Evolutionary conservation across 306 rosid species (phyloP).

Genomic region (Coriaria nepalensis): DNA sequence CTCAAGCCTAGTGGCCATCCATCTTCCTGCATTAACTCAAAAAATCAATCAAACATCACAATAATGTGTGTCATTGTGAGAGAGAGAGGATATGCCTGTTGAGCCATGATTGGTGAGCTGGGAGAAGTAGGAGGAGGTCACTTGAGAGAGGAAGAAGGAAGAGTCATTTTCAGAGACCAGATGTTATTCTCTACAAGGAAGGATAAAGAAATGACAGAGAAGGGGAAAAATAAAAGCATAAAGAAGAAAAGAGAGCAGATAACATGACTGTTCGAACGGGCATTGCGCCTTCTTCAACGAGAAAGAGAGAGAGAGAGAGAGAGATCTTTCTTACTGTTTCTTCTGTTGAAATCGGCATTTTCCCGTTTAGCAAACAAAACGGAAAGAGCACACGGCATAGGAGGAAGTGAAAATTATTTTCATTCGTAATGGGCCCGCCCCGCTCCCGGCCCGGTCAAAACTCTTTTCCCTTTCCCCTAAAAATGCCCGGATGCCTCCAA

Average conservation of each 20-base stretch:
- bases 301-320: constrained; percentile 13
- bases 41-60: background rate
- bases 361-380: background rate
- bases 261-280: background rate
- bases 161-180: constrained; percentile 18
- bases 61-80: background rate
- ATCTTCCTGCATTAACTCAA: constrained; percentile 36
- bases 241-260: background rate
- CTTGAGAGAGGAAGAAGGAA: constrained; percentile 18
- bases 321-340: constrained; percentile 15
- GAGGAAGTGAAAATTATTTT: constrained; percentile 14
- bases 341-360: constrained; percentile 6
- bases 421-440: background rate
- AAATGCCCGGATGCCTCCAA: too few relatives aligned
- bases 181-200: constrained; percentile 8
- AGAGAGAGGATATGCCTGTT: constrained; percentile 25
- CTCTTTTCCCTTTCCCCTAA: too few relatives aligned
- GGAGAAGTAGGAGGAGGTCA: constrained; percentile 14
- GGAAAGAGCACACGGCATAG: constrained; percentile 11
- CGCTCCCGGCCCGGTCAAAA: too few relatives aligned
- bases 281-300: constrained; percentile 7
- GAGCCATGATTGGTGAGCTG: constrained; percentile 30
- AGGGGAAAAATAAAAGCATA: background rate
- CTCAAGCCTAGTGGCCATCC: constrained; percentile 89
- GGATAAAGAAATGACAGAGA: constrained; percentile 7